Conservation (phyloP, 164 flowering plant genomes). For the Echeveria elegans region DNA sequence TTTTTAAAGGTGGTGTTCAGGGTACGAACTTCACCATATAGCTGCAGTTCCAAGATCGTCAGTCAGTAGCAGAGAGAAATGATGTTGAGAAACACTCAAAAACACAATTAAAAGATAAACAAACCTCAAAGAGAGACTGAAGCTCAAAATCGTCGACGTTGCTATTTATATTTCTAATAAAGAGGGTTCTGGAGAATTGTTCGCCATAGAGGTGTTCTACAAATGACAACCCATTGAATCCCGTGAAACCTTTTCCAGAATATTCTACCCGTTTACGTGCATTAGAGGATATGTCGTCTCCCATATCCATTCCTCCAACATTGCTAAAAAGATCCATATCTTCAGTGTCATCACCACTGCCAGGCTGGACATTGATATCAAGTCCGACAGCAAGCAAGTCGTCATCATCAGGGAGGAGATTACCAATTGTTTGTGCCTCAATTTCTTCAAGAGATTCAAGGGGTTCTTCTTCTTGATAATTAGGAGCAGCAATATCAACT, state of each 20-base stretch:
- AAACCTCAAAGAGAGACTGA: constrained; percentile 53
- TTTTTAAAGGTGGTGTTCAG: constrained; percentile 69
- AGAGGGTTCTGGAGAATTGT: constrained; percentile 62
- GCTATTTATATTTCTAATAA: constrained; percentile 62
- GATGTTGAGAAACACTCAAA: not conserved
- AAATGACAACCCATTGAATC: constrained; percentile 12
- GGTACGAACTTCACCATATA: constrained; percentile 60
- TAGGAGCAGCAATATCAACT: constrained; percentile 14
- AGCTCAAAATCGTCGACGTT: constrained; percentile 60
- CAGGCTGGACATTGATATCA: constrained; percentile 15
- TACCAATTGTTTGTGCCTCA: constrained; percentile 22
- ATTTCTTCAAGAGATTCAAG: constrained; percentile 19
- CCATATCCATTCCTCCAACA: constrained; percentile 36
- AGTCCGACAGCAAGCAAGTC: constrained; percentile 39
- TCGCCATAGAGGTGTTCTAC: constrained; percentile 36
- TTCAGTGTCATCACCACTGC: constrained; percentile 30
- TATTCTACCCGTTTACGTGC: constrained; percentile 16
- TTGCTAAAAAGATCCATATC: constrained; percentile 14
- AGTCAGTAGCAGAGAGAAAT: constrained; percentile 2
- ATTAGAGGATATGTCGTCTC: constrained; percentile 24
- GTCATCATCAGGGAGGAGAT: constrained; percentile 39
- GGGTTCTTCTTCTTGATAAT: constrained; percentile 43
- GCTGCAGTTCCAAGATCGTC: constrained; percentile 23
- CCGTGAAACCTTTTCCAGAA: constrained; percentile 15
- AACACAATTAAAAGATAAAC: not conserved